A percentile compares a stretch with the other conserved stretches of the same genome.
Evolutionary conservation across 2,329 filamentous ascomycete genomes (phyloP).

Genomic region (Cladosporium sp.): DNA sequence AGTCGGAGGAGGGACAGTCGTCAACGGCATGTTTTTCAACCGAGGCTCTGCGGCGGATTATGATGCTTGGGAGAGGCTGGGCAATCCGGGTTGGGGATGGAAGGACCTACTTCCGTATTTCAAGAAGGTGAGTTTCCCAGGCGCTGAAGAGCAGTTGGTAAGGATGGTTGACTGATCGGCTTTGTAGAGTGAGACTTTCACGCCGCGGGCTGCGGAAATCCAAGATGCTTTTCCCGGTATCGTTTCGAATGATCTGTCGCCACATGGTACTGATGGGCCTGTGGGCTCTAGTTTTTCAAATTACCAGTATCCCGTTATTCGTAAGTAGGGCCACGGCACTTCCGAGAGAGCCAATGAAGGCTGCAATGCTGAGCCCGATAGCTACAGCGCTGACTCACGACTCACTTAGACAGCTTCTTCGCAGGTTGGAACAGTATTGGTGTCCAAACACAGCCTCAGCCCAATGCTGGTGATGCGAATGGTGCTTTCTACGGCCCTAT

Average conservation of each 20-base stretch:
- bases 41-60: constrained; percentile 35
- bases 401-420: constrained; percentile 23
- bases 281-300: constrained; percentile 24
- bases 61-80: constrained; percentile 39
- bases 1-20: constrained; percentile 49
- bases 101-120: constrained; percentile 37
- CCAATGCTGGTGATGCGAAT: constrained; percentile 17
- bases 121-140: constrained; percentile 27
- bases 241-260: constrained; percentile 23
- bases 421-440: constrained; percentile 24
- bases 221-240: constrained; percentile 23
- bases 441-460: constrained; percentile 6
- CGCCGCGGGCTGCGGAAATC: constrained; percentile 22
- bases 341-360: not conserved
- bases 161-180: constrained; percentile 23
- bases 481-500: constrained; percentile 19
- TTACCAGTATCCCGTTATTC: constrained; percentile 27
- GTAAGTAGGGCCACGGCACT: constrained; percentile 13
- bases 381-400: too few species aligned
- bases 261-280: constrained; percentile 27
- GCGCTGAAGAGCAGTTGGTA: too few species aligned
- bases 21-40: constrained; percentile 45
- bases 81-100: constrained; percentile 43
- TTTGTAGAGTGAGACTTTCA: constrained; percentile 30
- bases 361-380: too few species aligned